Evolutionary conservation across 2,329 filamentous ascomycete species (phyloP).

Genomic region (Polychaeton citri): DNA sequence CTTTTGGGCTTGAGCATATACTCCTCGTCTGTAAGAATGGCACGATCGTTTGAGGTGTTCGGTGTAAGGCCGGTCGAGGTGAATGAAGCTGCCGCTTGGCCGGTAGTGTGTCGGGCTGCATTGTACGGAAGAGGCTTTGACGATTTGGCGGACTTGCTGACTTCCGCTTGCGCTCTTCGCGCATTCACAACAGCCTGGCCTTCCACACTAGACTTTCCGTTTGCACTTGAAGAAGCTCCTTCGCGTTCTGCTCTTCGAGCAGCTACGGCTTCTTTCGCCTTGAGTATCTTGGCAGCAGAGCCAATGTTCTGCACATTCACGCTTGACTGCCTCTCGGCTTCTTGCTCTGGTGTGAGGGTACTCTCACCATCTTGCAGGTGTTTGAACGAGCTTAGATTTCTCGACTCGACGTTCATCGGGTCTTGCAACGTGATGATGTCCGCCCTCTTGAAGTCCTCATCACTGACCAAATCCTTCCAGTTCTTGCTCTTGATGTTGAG

Average conservation of each 20-base stretch:
- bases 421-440: conserved; percentile 96
- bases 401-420: conserved; percentile 71
- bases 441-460: conserved; percentile 71
- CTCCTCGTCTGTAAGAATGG: conserved; percentile 81
- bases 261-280: conserved; percentile 87
- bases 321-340: conserved; percentile 44
- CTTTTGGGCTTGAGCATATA: conserved; percentile 88
- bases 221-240: conserved; percentile 17
- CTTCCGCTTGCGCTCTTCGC: conserved; percentile 38
- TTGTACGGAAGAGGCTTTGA: conserved; percentile 52
- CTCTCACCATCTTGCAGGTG: conserved; percentile 68
- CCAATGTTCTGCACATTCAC: conserved; percentile 75
- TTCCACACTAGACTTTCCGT: conserved; percentile 8
- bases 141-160: conserved; percentile 12
- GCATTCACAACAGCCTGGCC: conserved; percentile 37
- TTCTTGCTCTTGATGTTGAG: conserved; percentile 96
- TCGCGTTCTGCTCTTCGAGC: conserved; percentile 64
- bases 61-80: conserved; percentile 90
- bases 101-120: conserved; percentile 80
- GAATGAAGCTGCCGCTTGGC: conserved; percentile 81
- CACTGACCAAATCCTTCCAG: conserved; percentile 82
- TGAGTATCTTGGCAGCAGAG: conserved; percentile 67
- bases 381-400: conserved; percentile 80
- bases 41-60: conserved; percentile 76
- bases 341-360: conserved; percentile 55